Evolutionary conservation across 495 filamentous ascomycete genomes (phyloP).

Genomic region (Neurospora terricola): DNA sequence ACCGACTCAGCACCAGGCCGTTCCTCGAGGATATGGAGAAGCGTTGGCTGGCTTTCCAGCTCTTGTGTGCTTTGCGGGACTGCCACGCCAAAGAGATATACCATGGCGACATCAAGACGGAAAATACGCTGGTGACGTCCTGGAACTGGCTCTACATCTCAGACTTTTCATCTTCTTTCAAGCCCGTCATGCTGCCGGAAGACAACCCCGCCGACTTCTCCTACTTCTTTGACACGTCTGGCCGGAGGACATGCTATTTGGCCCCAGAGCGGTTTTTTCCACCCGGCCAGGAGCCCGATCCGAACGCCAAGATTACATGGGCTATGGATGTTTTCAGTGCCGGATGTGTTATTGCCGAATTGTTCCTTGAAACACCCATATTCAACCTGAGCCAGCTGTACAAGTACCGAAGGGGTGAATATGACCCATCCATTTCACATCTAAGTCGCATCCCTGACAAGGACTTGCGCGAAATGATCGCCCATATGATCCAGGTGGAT

Average conservation of each 20-base stretch:
- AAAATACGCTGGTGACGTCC: constrained; percentile 91
- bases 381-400: constrained; percentile 90
- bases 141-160: constrained; percentile 99
- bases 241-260: constrained; percentile 87
- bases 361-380: constrained; percentile 91
- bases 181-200: constrained; percentile 87
- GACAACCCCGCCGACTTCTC: constrained; percentile 97
- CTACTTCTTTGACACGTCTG: constrained; percentile 93
- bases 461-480: constrained; percentile 76
- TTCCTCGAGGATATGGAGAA: constrained; percentile 97
- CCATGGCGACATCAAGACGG: constrained; percentile 97
- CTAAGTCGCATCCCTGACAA: constrained; percentile 79
- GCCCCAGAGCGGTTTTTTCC: constrained; percentile 86
- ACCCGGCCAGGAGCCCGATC: constrained; percentile 51
- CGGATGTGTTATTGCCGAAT: constrained; percentile 93
- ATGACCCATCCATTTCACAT: constrained; percentile 72
- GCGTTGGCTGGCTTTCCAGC: constrained; percentile 96
- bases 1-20: constrained; percentile 91
- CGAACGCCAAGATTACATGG: constrained; percentile 56
- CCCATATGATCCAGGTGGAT: constrained; percentile 91
- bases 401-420: constrained; percentile 86
- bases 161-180: constrained; percentile 93
- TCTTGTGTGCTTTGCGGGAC: constrained; percentile 85
- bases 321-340: constrained; percentile 99
- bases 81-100: constrained; percentile 85